Evolutionary conservation across 2,329 filamentous ascomycete genomes (phyloP), one percentile per base, ranked within the genome.

Genomic region (Cordyceps militaris): DNA sequence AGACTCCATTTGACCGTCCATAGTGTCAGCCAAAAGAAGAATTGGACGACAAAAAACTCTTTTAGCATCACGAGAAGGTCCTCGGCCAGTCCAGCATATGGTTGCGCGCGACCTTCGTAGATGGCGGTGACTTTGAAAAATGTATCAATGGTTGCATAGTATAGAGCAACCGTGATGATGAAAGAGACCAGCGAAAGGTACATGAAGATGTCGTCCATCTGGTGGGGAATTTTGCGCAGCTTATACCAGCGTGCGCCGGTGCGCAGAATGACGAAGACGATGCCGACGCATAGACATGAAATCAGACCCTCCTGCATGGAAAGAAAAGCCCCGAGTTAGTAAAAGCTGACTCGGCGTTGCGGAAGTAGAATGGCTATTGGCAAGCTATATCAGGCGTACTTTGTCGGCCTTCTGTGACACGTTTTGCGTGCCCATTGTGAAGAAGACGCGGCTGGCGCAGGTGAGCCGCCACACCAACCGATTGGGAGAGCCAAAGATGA

Each of bases 1-100:
- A 64, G 50, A 24, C 62, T 64, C 62, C 62, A 64, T 50, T 64
- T 64, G 28, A 64, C 62, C 5, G 61, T 55, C 62, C 62, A 64
- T 4, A 64, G 38, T 1, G 61, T 63, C 42, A 62, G 16, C 62
- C 61, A 64, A 58, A 63, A 64, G 50, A 64, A 64, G 59, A 64
- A 62, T 42, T 63, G 60, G 43, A 64, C 61, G 19, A 58, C 56
- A 16, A 64, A 64, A 36, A 62, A 64, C 16, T 64, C 59, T 32
- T 57, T 50, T 5, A 64, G 57, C 62, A 64, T 63, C 21, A 60
- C 52, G 16, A 48, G 30, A 21, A 63, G 23, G n/a, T 60, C 60
- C 3, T 56, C 2, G 2, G 52, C 3, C 3, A 63, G 42, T 11
- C 48, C 34, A 6, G 59, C 10, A 23, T 60, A 63, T 11, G 60